Evolutionary conservation across 1,284 basidiomycete genomes (phyloP), one percentile per base, ranked within the genome.

Genomic region (Pterula multifida): DNA sequence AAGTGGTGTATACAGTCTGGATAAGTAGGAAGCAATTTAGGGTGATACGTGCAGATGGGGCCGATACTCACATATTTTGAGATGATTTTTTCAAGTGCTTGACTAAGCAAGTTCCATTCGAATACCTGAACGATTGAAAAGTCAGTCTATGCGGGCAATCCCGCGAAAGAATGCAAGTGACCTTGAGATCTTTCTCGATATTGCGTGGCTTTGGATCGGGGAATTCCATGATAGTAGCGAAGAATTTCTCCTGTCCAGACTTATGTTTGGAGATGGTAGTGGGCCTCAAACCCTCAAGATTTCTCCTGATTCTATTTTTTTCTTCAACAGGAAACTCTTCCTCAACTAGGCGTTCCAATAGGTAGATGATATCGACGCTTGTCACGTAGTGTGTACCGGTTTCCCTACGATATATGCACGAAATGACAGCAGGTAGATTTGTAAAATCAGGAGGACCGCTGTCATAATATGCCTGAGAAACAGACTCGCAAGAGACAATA

Each of bases 161-260:
- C n/a, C 39, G 9, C 4, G 39, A 19, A 42, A 22, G 9, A 42
- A n/a, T 11, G 6, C 15, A 15, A 15, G 6, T 32, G 1, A 97
- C 92, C 68, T 98, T 98, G 63, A 98, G 78, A 60, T 96, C 92
- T 73, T 98, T 97, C 65, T 97, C 94, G 55, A 98, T 98, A 64
- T 95, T 94, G 49, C 95, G 75, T 3, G 94, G 94, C 64, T 91
- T 93, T 2, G 94, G 94, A 51, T 87, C 81, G 0, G 90, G 89
- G 61, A 96, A 95, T 51, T 88, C 81, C 94, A 98, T 97, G 68
- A 98, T 93, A 56, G 82, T 76, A 66, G 89, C 84, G 73, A 97
- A 98, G 68, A 97, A 92, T 22, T 76, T 73, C 59, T 90, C 88
- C 54, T 78, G 84, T 3, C 84, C 85, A 0, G 75, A 66, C 59